Conservation (phyloP, 192 early-diverging fungal genomes). For the Diversispora epigaea region DNA sequence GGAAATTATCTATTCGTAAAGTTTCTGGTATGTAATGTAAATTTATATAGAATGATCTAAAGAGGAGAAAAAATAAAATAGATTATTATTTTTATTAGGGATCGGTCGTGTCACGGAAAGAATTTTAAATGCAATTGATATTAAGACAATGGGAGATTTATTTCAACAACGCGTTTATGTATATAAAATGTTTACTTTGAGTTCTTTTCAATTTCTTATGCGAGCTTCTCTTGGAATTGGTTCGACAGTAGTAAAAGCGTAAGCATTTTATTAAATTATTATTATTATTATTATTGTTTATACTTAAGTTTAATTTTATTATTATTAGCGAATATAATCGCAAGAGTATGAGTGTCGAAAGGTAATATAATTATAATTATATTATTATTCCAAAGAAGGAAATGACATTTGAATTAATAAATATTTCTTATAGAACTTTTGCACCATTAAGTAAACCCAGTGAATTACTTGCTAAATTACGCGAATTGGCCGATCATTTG, state of each 20-base stretch:
- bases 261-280: background rate
- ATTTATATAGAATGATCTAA: no score
- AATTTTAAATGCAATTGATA: constrained; percentile 51
- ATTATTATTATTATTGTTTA: background rate
- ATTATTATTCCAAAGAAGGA: constrained; percentile 27
- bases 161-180: constrained; percentile 42
- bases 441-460: constrained; percentile 37
- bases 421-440: constrained; percentile 44
- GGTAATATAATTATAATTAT: background rate
- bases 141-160: constrained; percentile 54
- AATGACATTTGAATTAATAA: background rate
- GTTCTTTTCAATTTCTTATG: constrained; percentile 50
- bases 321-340: background rate
- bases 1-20: constrained; percentile 53
- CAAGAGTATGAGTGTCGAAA: no score
- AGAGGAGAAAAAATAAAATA: background rate
- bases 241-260: constrained; percentile 38
- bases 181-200: constrained; percentile 46
- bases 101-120: constrained; percentile 56
- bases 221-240: constrained; percentile 51
- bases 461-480: constrained; percentile 43
- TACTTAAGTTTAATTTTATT: no score
- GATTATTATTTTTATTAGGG: background rate
- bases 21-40: constrained; percentile 43
- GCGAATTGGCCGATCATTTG: constrained; percentile 43